Evolutionary conservation across 306 rosid genomes (phyloP), one percentile per base, ranked within the genome.

Genomic region (Gillenia trifoliata): DNA sequence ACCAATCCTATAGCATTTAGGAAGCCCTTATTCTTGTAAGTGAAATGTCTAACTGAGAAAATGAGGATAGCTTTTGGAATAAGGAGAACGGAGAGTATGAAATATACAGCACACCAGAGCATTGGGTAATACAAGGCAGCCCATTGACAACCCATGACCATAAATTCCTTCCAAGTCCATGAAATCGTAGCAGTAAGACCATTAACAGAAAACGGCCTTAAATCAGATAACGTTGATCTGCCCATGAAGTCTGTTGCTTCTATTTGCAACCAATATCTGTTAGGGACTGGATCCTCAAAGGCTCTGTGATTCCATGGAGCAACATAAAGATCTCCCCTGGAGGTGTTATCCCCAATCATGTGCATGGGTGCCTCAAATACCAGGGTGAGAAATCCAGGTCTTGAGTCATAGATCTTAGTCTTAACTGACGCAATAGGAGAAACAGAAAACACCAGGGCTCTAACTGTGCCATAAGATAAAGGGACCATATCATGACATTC

Each of bases 111-210:
- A 52, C 83, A 87, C 90, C 93, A 92, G 78, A 91, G 68, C 41
- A 92, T 30, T 33, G 99, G 97, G 73, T 83, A 90, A 75, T 90
- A 94, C 31, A 91, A 70, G 72, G 92, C 78, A 72, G 87, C 86
- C 96, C 90, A 94, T 82, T 94, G 97, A 79, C 88, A 84, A 45
- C 97, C 97, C 97, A 94, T 91, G 77, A 92, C 92, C 43, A 68
- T 62, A 82, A 94, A 91, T 82, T 91, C 99, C 76, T 57, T 87
- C 99, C 99, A 94, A 75, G 92, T 87, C 98, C 97, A 92, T 16
- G 96, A 84, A 81, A 85, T n/a, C 85, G 76, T 84, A 61, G 81
- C 41, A 68, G 73, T 80, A 20, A 82, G 89, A 81, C 99, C 90
- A 47, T 87, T 94, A 65, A 94, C 60, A 55, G 99, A 94, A 87